Evolutionary conservation across 1,284 basidiomycete species (phyloP), one percentile per base, ranked within the genome.

Genomic region (Ceratobasidium sp.): DNA sequence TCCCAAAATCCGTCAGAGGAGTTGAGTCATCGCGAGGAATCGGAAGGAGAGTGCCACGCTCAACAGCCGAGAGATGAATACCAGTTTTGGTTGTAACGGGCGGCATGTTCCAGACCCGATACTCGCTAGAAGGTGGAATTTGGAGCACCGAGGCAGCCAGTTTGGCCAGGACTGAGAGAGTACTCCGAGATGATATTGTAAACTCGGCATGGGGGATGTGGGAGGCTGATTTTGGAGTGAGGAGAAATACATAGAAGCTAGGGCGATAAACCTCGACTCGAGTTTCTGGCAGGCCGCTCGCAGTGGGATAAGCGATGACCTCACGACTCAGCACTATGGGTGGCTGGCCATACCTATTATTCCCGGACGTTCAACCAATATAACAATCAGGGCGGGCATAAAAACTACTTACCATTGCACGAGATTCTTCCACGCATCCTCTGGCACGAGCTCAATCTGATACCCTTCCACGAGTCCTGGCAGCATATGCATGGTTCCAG

Each of bases 231-330:
- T 62, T 22, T 48, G 59, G n/a, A n/a, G 22, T 0, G 8, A 74
- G 58, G 2, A 66, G 56, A 48, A 59, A 87, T 31, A 90, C 86
- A 75, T 86, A 87, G 79, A 96, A 85, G 41, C 84, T 84, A 1
- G 91, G 90, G n/a, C 95, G 95, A 71, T 88, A 87, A 64, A 97
- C 86, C 82, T 98, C 95, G 75, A 98, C 84, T 16, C 84, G 83
- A 29, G 86, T 84, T 77, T 87, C 86, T 49, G 82, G 80, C 2
- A 69, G 51, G 6, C 66, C 66, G 29, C 39, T 69, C 7, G 53
- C 53, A 66, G 84, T 82, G 14, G 87, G 92, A 76, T 86, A 85
- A 13, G 84, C 82, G 75, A 95, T 88, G 72, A 95, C 91, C 27
- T 85, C 84, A 63, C 93, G 88, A 39, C 89, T 85, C 58, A 95